Conservation (phyloP, 2,329 filamentous ascomycete species). For the Sporothrix euskadiensis region DNA sequence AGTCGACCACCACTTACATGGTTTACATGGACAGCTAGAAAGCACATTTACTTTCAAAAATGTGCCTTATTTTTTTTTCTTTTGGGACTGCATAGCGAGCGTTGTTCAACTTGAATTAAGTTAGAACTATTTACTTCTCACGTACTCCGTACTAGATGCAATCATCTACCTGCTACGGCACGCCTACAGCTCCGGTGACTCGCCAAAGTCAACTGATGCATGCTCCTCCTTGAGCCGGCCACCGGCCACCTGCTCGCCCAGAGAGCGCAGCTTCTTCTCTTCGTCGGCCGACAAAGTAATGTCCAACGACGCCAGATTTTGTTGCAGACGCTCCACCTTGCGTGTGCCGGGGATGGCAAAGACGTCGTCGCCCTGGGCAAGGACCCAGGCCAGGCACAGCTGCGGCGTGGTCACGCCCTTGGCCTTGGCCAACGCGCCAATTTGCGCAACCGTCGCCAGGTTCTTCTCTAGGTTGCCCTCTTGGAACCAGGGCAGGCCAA, state of each 20-base stretch:
- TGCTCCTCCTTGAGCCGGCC: background rate
- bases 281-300: background rate
- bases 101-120: background rate
- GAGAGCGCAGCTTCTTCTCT: background rate
- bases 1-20: background rate
- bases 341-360: background rate
- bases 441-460: slow-evolving; percentile 17
- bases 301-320: background rate
- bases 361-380: background rate
- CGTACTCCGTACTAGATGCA: no score
- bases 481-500: slow-evolving; percentile 24
- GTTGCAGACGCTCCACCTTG: background rate
- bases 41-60: background rate
- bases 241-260: slow-evolving; percentile 4
- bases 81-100: background rate
- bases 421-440: background rate
- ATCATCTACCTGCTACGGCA: background rate
- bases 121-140: background rate
- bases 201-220: background rate
- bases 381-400: background rate
- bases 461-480: slow-evolving; percentile 25
- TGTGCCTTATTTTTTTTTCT: background rate
- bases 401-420: background rate
- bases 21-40: background rate
- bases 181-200: background rate